A percentile compares a stretch with the other conserved stretches of the same genome.
Evolutionary conservation across 1,139 yeast genomes (phyloP).

Genomic region (Candida tropicalis): DNA sequence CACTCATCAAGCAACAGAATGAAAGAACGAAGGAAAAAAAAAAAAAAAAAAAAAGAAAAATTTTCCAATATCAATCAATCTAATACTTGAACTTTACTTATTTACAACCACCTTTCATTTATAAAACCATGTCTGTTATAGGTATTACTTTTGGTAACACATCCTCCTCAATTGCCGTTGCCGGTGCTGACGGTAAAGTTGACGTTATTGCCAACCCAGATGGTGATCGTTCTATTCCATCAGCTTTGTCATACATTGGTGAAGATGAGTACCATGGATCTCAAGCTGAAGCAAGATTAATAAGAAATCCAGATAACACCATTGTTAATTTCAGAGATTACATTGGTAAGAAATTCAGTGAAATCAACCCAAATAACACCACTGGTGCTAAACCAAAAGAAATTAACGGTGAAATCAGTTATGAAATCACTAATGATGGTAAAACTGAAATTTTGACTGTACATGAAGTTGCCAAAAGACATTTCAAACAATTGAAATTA

Average conservation of each 20-base stretch:
- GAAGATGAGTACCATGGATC: constrained; percentile 97
- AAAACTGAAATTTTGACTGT: constrained; percentile 56
- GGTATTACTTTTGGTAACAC: constrained; percentile 98
- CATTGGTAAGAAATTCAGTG: constrained; percentile 72
- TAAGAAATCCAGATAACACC: constrained; percentile 88
- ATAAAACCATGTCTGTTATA: constrained; percentile 54
- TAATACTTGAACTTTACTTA: neutral
- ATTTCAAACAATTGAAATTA: constrained; percentile 73
- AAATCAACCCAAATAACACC: constrained; percentile 63
- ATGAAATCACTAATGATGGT: constrained; percentile 56
- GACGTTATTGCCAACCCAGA: constrained; percentile 99
- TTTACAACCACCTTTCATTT: neutral
- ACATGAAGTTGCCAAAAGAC: constrained; percentile 82
- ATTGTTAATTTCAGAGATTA: constrained; percentile 92
- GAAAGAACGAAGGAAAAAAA: neutral
- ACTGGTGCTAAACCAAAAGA: constrained; percentile 72
- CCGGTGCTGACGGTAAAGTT: constrained; percentile 84
- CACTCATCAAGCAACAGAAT: constrained; percentile 3
- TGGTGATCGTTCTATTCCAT: constrained; percentile 97
- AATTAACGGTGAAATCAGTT: constrained; percentile 69
- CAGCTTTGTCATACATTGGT: constrained; percentile 89
- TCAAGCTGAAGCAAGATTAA: constrained; percentile 89
- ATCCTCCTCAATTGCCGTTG: constrained; percentile 91
- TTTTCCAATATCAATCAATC: constrained; percentile 2
- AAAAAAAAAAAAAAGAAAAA: neutral